Evolutionary conservation across 148 eudicot species (phyloP), one percentile per base, ranked within the genome.

Genomic region (Suaeda aralocaspica): DNA sequence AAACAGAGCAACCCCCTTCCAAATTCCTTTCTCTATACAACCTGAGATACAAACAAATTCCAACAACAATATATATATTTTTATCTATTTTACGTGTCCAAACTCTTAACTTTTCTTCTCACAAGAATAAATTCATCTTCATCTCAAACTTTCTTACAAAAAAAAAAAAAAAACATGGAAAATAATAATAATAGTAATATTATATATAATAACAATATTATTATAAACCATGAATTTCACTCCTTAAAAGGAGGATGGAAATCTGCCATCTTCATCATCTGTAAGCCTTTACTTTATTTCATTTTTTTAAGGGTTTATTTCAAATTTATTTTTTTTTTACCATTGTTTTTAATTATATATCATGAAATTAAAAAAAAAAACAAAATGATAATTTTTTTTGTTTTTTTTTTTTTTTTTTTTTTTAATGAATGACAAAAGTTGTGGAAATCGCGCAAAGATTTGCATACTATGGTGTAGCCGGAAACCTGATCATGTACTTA

Each of bases 201-300:
- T n/a, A n/a, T n/a, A n/a, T n/a, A n/a, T n/a, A n/a, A n/a, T n/a
- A n/a, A n/a, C n/a, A n/a, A n/a, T n/a, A n/a, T n/a, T n/a, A n/a
- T n/a, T n/a, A n/a, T n/a, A n/a, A n/a, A n/a, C n/a, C n/a, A n/a
- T 52, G 64, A 76, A 63, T 64, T 59, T 19, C 18, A 53, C 46
- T 31, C 48, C 11, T 4, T 33, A n/a, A 76, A 39, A 64, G 85
- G 84, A 14, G 85, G 88, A 16, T 85, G 88, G 88, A 80, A 36
- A 59, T 71, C 88, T 18, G 88, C 88, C 80, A 80, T 85, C 62
- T 85, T 82, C 71, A 85, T 85, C 70, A 85, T 85, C 48, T 82
- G 88, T 85, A 82, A 70, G 74, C 30, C 14, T 64, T 19, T 22
- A 4, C 29, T 22, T 63, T 25, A 25, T 25, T 9, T 26, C 4